These are phyloP conservation scores for Orychophragmus violaceus DNA, from an alignment of 345 rosid species.

Conservation along the genomic window DNA sequence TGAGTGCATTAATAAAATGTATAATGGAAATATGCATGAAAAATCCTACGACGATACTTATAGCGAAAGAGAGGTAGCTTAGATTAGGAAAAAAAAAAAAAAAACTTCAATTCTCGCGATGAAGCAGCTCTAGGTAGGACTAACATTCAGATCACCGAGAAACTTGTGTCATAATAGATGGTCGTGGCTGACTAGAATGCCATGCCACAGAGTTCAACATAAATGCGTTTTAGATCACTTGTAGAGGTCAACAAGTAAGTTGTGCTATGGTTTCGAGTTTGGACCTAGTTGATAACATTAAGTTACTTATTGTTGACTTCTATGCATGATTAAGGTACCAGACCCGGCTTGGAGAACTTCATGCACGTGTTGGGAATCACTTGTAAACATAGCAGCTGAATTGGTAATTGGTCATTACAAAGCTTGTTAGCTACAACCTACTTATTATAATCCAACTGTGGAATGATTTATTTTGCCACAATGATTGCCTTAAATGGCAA, in stretches of 20 bases:
- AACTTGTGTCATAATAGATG: background rate
- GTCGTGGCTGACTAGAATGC: background rate
- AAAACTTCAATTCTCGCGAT: background rate
- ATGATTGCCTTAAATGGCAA: too few relatives aligned
- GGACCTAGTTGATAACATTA: background rate
- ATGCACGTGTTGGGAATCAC: background rate
- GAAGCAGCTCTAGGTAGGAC: background rate
- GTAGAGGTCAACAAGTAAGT: background rate
- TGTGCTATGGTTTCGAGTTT: background rate
- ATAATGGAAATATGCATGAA: background rate
- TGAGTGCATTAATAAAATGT: background rate
- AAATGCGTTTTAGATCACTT: constrained; percentile 1
- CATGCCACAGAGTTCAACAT: background rate
- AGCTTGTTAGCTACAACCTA: background rate
- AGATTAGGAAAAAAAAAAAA: background rate
- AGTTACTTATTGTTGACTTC: background rate
- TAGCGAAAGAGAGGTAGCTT: background rate
- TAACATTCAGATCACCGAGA: background rate
- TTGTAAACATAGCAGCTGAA: background rate
- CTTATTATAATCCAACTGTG: background rate
- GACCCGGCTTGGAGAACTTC: background rate
- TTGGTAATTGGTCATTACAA: background rate
- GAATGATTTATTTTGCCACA: background rate
- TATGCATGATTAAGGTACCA: background rate
- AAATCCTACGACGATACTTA: background rate